These are phyloP conservation scores for Boletus rubropictus DNA, from an alignment of 768 basidiomycete genomes.

Conservation along the genomic window DNA sequence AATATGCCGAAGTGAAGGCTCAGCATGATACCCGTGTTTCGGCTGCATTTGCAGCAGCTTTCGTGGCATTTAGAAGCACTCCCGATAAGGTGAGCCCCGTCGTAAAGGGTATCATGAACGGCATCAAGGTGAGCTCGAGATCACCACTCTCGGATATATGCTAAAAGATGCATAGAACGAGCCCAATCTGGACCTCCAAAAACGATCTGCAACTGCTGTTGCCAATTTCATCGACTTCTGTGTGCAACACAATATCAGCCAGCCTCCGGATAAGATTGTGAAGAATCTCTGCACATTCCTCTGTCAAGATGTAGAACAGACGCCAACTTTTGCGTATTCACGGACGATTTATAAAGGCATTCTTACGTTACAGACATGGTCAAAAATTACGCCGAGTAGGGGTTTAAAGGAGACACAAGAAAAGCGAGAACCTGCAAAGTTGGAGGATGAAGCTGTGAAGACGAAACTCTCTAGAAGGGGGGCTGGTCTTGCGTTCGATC, in stretches of 20 bases:
- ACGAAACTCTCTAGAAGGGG: conserved; percentile 77
- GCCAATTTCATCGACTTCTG: conserved; percentile 88
- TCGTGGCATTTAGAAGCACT: conserved; percentile 78
- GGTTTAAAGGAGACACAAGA: conserved; percentile 38
- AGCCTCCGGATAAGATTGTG: conserved; percentile 93
- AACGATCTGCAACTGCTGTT: conserved; percentile 79
- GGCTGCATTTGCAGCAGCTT: conserved; percentile 86
- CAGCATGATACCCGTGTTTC: conserved; percentile 84
- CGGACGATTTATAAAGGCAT: conserved; percentile 65
- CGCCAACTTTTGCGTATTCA: conserved; percentile 78
- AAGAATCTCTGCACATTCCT: conserved; percentile 96
- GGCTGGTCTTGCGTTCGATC: conserved; percentile 74
- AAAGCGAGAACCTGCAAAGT: conserved; percentile 38
- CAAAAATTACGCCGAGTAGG: conserved; percentile 32
- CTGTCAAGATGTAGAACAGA: conserved; percentile 84
- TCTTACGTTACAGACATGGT: conserved; percentile 57
- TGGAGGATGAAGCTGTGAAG: conserved; percentile 51
- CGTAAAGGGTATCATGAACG: conserved; percentile 95
- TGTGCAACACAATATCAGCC: conserved; percentile 59
- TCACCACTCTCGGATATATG: not conserved
- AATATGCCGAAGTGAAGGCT: conserved; percentile 75
- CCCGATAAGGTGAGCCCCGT: conserved; percentile 95
- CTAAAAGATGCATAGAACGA: conserved; percentile 55
- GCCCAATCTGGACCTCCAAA: conserved; percentile 83
- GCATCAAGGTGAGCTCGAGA: conserved; percentile 70